Evolutionary conservation across 169 alveolate species (phyloP), one percentile per base, ranked within the genome.

Genomic region (Plasmodium relictum): DNA sequence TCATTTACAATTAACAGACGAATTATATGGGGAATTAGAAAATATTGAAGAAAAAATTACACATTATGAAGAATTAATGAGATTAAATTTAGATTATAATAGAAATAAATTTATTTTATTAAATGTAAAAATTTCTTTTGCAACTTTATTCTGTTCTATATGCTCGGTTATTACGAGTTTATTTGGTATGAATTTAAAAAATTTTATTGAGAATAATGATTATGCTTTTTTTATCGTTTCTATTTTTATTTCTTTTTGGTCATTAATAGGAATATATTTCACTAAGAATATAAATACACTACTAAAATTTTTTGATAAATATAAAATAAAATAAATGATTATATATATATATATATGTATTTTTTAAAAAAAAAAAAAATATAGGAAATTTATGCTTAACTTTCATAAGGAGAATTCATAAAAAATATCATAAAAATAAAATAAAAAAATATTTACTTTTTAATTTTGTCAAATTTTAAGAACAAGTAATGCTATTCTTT

Each of bases 51-150:
- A 76, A 56, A 76, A 76, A 48, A 76, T 76, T 31, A 76, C 89
- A 31, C 89, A 76, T 22, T 76, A 76, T 76, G 89, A 76, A 76
- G 89, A 76, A 63, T 68, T 76, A 52, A 63, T 76, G 89, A 6
- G 89, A 37, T 48, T 76, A 14, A 76, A 76, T 48, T 48, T 76
- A 12, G 89, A 76, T 76, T 76, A 76, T 69, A 76, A 76, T 76
- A 37, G 89, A 48, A 76, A 76, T 20, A 76, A 76, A 76, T 76
- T 76, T 56, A 76, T 76, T 18, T 54, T 76, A 37, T 76, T 76
- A 50, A 76, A 76, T 76, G 89, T 66, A 0, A 76, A 76, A 54
- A 76, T 76, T 16, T 63, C 89, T 5, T 76, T 76, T 76, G 48
- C 89, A 5, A 76, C 89, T 10, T 56, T 76, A 5, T 63, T 76